phyloP scores from a whole-genome alignment of 768 basidiomycete genomes.

The Leccinellum rugosiceps region DNA sequence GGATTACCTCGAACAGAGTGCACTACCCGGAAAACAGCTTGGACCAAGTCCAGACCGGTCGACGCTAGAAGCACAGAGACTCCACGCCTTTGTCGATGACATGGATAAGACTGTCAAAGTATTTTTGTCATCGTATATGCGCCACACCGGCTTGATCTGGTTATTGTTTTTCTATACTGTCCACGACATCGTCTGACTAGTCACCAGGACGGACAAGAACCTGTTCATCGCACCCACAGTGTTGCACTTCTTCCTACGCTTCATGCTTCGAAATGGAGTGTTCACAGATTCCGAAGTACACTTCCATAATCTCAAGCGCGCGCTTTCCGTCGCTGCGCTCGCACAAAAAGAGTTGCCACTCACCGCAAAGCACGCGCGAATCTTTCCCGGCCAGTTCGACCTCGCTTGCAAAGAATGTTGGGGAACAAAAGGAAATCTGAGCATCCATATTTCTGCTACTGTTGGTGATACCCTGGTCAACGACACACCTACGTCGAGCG shows the following conservation, averaged over 20 bases:
- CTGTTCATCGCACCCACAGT: conserved; percentile 41
- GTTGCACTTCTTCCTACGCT: conserved; percentile 44
- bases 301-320: conserved; percentile 37
- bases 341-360: conserved; percentile 42
- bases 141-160: conserved; percentile 66
- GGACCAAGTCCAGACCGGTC: conserved; percentile 18
- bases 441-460: conserved; percentile 18
- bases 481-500: no score
- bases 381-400: conserved; percentile 44
- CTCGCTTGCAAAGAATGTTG: conserved; percentile 48
- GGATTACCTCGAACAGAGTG: conserved; percentile 27
- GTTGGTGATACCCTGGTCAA: background rate
- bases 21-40: conserved; percentile 29
- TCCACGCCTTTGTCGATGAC: conserved; percentile 55
- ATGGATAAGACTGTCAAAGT: conserved; percentile 58
- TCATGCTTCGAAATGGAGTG: conserved; percentile 41
- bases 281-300: conserved; percentile 32
- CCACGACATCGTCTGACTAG: conserved; percentile 5
- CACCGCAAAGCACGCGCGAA: conserved; percentile 37
- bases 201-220: conserved; percentile 41
- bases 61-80: conserved; percentile 18
- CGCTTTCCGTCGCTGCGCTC: conserved; percentile 39
- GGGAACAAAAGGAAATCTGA: conserved; percentile 39
- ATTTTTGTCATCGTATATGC: conserved; percentile 69
- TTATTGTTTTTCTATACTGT: conserved; percentile 23